These are phyloP conservation scores for Cercospora nicotianae DNA, from an alignment of 2,329 filamentous ascomycete species.

Conservation along the genomic window DNA sequence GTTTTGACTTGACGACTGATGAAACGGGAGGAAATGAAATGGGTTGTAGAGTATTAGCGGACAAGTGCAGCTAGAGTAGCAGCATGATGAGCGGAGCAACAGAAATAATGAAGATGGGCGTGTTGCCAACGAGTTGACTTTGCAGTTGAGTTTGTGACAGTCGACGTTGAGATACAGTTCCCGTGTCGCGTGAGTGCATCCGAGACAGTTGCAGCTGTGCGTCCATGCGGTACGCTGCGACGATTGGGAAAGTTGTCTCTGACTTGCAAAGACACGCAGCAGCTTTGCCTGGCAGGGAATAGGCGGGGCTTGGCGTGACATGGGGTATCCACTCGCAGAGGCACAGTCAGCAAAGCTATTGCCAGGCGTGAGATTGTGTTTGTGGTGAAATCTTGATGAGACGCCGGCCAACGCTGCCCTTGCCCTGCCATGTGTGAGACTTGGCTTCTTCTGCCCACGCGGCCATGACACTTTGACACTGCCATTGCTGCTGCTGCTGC, in stretches of 20 bases:
- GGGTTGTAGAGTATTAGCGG: background rate
- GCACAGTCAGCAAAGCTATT: background rate
- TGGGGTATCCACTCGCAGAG: background rate
- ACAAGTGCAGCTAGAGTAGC: background rate
- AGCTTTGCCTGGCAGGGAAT: background rate
- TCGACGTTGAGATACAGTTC: constrained; percentile 20
- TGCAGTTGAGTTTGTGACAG: background rate
- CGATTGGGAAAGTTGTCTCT: background rate
- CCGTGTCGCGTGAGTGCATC: constrained; percentile 12
- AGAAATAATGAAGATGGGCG: background rate
- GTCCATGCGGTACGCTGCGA: constrained; percentile 5
- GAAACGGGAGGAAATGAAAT: background rate
- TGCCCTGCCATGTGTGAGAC: background rate
- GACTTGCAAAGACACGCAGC: background rate
- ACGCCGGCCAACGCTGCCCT: background rate
- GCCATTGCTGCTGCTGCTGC: background rate
- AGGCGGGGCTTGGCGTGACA: background rate
- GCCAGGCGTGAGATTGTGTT: background rate
- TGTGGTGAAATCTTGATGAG: background rate
- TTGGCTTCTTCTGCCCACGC: background rate
- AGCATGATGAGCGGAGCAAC: background rate
- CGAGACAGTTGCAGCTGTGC: constrained; percentile 15
- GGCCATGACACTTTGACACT: background rate
- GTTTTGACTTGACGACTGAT: background rate
- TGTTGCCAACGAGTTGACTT: background rate